Evolutionary conservation across 2,329 filamentous ascomycete species (phyloP).

Genomic region (Tolypocladium nubicola): DNA sequence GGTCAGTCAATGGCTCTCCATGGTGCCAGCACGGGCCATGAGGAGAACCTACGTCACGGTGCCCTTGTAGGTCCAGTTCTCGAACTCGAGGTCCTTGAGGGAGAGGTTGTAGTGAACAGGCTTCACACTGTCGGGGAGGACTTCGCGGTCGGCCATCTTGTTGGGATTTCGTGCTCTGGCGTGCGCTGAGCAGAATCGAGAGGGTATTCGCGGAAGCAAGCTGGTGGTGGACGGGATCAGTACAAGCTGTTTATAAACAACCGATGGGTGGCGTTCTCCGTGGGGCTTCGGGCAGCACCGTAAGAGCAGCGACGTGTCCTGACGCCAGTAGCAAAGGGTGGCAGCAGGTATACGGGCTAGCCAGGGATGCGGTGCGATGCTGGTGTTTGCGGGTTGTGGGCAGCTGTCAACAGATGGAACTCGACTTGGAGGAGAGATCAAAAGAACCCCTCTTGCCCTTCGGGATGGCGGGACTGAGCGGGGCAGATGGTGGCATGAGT

Average conservation of each 20-base stretch:
- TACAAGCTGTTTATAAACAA: neutral
- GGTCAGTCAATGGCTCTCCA: neutral
- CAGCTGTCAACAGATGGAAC: neutral
- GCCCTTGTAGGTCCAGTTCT: constrained; percentile 68
- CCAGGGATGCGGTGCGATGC: neutral
- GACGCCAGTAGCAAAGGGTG: neutral
- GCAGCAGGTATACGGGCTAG: neutral
- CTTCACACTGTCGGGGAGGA: constrained; percentile 57
- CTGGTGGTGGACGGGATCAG: neutral
- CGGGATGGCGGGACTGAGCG: neutral
- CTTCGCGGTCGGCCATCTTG: constrained; percentile 48
- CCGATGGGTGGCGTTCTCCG: neutral
- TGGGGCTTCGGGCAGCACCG: neutral
- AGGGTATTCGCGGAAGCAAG: constrained; percentile 14
- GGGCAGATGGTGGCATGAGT: neutral
- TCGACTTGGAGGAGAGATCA: neutral
- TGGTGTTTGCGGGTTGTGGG: neutral
- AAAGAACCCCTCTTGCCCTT: neutral
- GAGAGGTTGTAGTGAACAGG: constrained; percentile 79
- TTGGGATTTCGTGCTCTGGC: constrained; percentile 20
- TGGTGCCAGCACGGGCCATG: neutral
- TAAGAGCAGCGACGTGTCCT: neutral
- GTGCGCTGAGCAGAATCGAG: constrained; percentile 24
- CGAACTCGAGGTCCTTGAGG: constrained; percentile 71
- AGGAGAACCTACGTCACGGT: constrained; percentile 45